Conservation (phyloP, 331 rosid genomes). For the Saraca asoca region DNA sequence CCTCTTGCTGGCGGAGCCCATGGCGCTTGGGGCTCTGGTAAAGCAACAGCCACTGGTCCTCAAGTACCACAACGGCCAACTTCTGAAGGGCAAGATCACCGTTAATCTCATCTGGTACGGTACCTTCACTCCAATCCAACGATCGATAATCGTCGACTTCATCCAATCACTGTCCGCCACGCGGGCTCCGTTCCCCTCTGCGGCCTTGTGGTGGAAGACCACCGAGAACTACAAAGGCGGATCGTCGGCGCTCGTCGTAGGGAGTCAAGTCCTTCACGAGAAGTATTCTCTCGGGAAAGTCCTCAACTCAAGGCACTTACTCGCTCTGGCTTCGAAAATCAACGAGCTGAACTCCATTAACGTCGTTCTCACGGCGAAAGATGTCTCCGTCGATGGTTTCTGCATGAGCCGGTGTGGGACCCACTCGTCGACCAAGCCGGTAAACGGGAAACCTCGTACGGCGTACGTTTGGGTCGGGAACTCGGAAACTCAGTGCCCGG, state of each 20-base stretch:
- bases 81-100: conserved; percentile 65
- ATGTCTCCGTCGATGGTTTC: conserved; percentile 68
- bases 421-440: conserved; percentile 48
- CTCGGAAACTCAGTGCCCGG: conserved; percentile 82
- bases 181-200: conserved; percentile 42
- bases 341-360: conserved; percentile 48
- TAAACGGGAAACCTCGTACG: conserved; percentile 21
- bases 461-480: conserved; percentile 83
- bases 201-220: conserved; percentile 74
- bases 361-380: conserved; percentile 62
- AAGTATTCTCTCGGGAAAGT: conserved; percentile 60
- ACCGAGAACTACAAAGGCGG: conserved; percentile 71
- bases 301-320: conserved; percentile 41
- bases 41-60: conserved; percentile 64
- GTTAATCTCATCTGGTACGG: conserved; percentile 87
- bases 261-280: conserved; percentile 58
- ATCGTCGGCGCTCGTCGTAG: conserved; percentile 53
- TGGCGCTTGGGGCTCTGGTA: conserved; percentile 45
- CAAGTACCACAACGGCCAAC: conserved; percentile 72
- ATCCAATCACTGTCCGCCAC: conserved; percentile 49
- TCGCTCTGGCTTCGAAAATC: conserved; percentile 45
- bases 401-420: conserved; percentile 72
- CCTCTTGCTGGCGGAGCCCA: neutral
- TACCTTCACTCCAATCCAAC: conserved; percentile 61
- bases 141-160: conserved; percentile 71